Base-by-base conservation (phyloP, 2,329 filamentous ascomycete species). In the Cyclaneusma minus region DNA sequence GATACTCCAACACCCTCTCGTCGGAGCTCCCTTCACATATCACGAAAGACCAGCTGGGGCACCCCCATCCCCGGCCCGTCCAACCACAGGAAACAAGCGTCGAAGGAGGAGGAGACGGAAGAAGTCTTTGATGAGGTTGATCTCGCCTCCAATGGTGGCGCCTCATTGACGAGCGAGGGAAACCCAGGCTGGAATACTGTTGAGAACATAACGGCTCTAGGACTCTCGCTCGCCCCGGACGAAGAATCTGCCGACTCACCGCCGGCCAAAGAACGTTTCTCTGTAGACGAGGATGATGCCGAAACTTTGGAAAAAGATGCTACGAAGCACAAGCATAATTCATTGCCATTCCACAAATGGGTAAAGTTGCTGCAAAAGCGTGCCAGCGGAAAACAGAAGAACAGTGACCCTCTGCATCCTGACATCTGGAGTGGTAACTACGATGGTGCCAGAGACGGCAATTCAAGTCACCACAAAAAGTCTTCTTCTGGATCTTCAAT, bases 401-500 rank as follows among this genome's bases (percentile, higher is more conserved):
- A 47, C 48, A 6, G 40, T 50, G 10, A 44, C 42, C 7, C 39
- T 44, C 25, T 51, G 51, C 16, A 35, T 36, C 16, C 43, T 46
- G 22, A 42, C 45, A 24, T 33, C 20, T 38, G 37, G 24, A 38
- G 30, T 11, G 36, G 40, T 22, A 39, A 43, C 18, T 30, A n/a
- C 37, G 19, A 17, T 9, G 21, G 27, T 29, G n/a, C 25, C 28
- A 5, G 24, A 25, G 1, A 23, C 14, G 27, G 16, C 34, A 36
- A 12, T 14, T 35, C 6, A 40, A 26, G 55, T 49, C 21, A 50
- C 38, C 61, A 64, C 39, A 59, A 64, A 31, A 63, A 69, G 29
- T 70, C 68, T 6, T 78, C 76, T 3, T 80, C 80, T 8, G 64
- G 65, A 2, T 82, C 79, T 5, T 91, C 84, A 0, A 71, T 81